A percentile compares a stretch with the other conserved stretches of the same genome.
phyloP scores from a whole-genome alignment of 148 eudicot genomes.

The Spergularia marina region DNA sequence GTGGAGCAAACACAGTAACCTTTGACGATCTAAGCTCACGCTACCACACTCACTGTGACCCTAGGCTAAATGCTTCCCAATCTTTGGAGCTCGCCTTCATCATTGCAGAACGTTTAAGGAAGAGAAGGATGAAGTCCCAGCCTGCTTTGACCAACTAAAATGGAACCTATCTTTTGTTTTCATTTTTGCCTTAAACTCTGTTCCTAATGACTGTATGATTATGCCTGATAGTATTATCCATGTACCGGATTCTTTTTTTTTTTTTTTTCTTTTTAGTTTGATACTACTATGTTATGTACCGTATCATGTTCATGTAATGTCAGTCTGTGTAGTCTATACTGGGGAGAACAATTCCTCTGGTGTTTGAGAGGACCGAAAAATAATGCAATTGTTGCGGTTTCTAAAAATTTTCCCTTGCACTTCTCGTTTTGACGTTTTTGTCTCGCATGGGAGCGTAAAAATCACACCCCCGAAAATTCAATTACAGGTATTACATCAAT shows the following conservation, averaged over 20 bases:
- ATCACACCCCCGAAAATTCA: no score
- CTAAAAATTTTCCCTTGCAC: background rate
- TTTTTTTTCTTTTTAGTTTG: conserved; percentile 8
- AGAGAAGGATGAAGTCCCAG: conserved; percentile 49
- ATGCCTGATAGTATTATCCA: conserved; percentile 11
- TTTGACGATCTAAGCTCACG: conserved; percentile 57
- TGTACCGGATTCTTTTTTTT: conserved; percentile 21
- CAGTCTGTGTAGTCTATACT: conserved; percentile 24
- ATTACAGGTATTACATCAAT: no score
- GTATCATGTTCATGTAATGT: background rate
- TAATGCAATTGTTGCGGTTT: conserved; percentile 11
- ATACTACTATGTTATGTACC: conserved; percentile 3
- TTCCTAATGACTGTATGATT: conserved; percentile 20
- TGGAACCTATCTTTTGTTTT: background rate
- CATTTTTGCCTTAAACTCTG: conserved; percentile 12
- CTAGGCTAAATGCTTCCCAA: conserved; percentile 62
- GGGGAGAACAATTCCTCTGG: conserved; percentile 20
- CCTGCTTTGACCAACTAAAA: conserved; percentile 24
- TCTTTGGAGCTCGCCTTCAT: conserved; percentile 63
- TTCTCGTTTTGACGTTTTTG: no score
- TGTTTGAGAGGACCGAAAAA: conserved; percentile 25
- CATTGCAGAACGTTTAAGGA: conserved; percentile 60
- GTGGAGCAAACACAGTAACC: conserved; percentile 55
- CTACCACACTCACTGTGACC: conserved; percentile 58
- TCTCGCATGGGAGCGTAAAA: no score